Conservation (phyloP, 2,329 filamentous ascomycete species). For the Paecilomyces formosus region DNA sequence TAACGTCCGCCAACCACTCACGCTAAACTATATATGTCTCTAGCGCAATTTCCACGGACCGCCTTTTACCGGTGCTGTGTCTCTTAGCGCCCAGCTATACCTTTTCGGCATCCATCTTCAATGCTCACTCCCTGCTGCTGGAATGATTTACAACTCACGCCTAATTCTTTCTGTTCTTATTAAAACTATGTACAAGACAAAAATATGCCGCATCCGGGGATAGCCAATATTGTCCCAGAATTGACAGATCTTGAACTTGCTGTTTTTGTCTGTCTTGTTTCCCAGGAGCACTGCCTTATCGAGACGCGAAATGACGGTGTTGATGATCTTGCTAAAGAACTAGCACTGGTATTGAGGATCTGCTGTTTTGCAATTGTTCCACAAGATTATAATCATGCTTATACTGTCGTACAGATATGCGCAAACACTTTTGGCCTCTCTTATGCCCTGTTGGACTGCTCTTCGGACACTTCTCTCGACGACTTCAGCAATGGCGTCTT, state of each 20-base stretch:
- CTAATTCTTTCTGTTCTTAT: background rate
- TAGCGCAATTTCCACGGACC: background rate
- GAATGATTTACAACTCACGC: background rate
- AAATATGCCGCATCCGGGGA: constrained; percentile 55
- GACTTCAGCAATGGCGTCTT: constrained; percentile 70
- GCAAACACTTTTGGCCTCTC: constrained; percentile 65
- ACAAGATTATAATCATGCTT: background rate
- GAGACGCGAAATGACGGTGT: constrained; percentile 59
- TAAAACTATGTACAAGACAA: constrained; percentile 6
- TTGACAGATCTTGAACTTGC: constrained; percentile 86
- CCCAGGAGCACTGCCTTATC: constrained; percentile 81
- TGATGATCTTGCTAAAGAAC: constrained; percentile 63
- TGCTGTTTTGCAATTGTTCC: background rate
- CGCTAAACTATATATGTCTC: background rate
- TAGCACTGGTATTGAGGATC: constrained; percentile 54
- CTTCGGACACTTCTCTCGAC: constrained; percentile 65
- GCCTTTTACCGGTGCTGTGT: background rate
- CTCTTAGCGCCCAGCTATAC: background rate
- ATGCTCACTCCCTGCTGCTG: background rate
- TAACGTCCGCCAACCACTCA: background rate
- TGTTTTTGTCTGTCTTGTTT: constrained; percentile 69
- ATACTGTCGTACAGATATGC: constrained; percentile 49
- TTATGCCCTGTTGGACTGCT: constrained; percentile 65
- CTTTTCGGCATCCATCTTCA: constrained; percentile 1
- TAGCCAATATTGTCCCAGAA: constrained; percentile 64